Evolutionary conservation across 2,329 filamentous ascomycete genomes (phyloP), one percentile per base, ranked within the genome.

Genomic region (Aspergillus phoenicis): DNA sequence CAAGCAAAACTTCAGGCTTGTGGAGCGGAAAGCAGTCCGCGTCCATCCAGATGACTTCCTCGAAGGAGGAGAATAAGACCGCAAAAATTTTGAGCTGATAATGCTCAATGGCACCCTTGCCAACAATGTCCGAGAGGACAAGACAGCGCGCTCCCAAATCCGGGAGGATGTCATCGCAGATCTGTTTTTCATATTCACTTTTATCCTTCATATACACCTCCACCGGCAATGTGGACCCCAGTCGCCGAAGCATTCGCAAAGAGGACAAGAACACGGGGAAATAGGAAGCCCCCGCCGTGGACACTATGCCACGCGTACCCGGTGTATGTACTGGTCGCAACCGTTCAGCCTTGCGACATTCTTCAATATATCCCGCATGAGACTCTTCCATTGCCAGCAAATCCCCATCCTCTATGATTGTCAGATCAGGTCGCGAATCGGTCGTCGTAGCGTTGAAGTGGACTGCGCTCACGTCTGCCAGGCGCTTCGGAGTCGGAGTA

Each of bases 11-110:
- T 24, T 75, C 74, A 0, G 81, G 80, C 55, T 82, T 75, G 48
- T 77, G 74, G 24, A 81, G 70, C 11, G 84, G 83, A 66, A 86
- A 85, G 62, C 79, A 80, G 66, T 87, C 84, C 58, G 83, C 82
- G 66, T 87, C 85, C 67, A 87, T 80, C 71, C 85, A 86, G 17
- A 87, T 76, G 10, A 85, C 79, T 57, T 86, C 79, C 67, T 86
- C 82, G 64, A 86, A 87, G 4, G 83, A 82, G 1, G 85, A 86
- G 63, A 86, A 83, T 2, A 87, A 74, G 17, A 87, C 80, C 4
- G 84, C 78, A 64, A 86, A 82, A 39, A 83, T 78, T 69, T 87
- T 87, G 74, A 83, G 82, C 67, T 87, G 84, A 67, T 80, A 85
- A 54, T 79, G 75, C 22, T 71, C 72, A 56, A 83, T 76, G 8